Evolutionary conservation across 164 flowering plant genomes (phyloP).

Genomic region (Litsea cubeba): DNA sequence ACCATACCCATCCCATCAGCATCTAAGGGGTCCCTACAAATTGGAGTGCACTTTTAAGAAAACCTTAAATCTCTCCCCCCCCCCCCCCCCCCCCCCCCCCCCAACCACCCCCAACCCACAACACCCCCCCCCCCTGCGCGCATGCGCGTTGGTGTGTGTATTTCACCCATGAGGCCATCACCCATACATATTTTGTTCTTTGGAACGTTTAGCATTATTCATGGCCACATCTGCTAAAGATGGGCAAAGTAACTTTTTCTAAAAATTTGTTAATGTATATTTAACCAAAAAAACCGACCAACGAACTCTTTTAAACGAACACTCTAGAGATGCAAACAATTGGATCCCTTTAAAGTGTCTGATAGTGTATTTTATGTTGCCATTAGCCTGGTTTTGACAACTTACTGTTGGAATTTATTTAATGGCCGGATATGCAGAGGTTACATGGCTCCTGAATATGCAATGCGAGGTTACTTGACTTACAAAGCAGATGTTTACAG

Average conservation of each 20-base stretch:
- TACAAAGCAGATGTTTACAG: slow-evolving; percentile 43
- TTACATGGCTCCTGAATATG: slow-evolving; percentile 4
- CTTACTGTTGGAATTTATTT: neutral
- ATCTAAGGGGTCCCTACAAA: too few species aligned
- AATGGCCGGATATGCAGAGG: slow-evolving; percentile 1
- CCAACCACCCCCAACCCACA: too few species aligned
- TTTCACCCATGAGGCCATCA: too few species aligned
- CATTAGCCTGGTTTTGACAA: neutral
- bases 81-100: too few species aligned
- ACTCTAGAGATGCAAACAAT: neutral
- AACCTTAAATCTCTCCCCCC: too few species aligned
- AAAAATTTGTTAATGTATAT: neutral
- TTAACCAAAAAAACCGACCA: neutral
- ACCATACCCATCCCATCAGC: too few species aligned
- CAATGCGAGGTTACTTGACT: slow-evolving; percentile 31
- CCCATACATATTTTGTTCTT: neutral
- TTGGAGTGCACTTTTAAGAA: too few species aligned
- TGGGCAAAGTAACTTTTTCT: neutral
- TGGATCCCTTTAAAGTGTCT: neutral
- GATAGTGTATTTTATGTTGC: neutral
- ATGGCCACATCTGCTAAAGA: neutral
- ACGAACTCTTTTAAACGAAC: neutral
- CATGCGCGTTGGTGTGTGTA: too few species aligned
- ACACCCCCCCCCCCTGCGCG: too few species aligned
- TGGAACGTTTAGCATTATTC: neutral